Evolutionary conservation across 768 basidiomycete genomes (phyloP).

Genomic region (Termitomyces sp.): DNA sequence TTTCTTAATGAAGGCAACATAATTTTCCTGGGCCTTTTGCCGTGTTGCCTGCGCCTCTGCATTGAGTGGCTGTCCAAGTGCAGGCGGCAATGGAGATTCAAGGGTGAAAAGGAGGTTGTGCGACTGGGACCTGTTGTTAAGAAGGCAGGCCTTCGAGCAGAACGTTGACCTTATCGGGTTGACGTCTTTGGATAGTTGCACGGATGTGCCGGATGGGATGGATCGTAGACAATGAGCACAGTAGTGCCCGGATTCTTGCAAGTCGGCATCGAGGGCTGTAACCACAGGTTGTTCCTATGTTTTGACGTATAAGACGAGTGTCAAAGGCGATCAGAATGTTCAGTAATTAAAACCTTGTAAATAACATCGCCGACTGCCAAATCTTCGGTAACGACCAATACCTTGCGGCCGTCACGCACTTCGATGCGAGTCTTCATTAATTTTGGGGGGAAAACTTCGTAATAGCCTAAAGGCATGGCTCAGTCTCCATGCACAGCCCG

Average conservation of each 20-base stretch:
- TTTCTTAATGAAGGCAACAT: constrained; percentile 49
- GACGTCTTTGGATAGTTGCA: constrained; percentile 34
- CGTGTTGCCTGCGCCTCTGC: constrained; percentile 36
- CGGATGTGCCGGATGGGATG: constrained; percentile 39
- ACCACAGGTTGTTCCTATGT: constrained; percentile 72
- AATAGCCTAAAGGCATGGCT: constrained; percentile 51
- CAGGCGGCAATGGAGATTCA: constrained; percentile 52
- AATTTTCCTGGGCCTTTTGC: constrained; percentile 51
- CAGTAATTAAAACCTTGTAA: constrained; percentile 51
- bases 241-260: constrained; percentile 60
- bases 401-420: constrained; percentile 36
- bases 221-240: constrained; percentile 70
- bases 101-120: constrained; percentile 68
- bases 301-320: not conserved
- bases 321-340: not conserved
- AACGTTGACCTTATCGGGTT: constrained; percentile 58
- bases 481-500: constrained; percentile 3
- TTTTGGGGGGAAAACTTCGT: constrained; percentile 70
- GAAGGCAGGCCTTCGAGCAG: constrained; percentile 67
- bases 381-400: constrained; percentile 61
- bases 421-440: constrained; percentile 63
- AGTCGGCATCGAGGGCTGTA: constrained; percentile 63
- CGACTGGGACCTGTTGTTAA: constrained; percentile 49
- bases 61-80: constrained; percentile 24
- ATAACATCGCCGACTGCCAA: constrained; percentile 68